Evolutionary conservation across 2,329 filamentous ascomycete species (phyloP).

Genomic region (Pezicula rhizophila): DNA sequence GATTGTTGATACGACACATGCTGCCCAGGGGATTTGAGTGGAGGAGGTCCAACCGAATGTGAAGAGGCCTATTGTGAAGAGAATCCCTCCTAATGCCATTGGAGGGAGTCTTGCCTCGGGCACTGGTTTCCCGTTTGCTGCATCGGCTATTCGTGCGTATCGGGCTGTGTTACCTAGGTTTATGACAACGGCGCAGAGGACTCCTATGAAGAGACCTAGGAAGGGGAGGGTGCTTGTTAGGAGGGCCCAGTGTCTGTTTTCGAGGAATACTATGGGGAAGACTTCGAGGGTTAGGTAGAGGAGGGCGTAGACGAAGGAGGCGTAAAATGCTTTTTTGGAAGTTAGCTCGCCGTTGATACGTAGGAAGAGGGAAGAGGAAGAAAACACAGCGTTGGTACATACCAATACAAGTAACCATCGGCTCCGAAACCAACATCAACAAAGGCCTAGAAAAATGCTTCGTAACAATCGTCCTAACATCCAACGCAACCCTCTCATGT

Average conservation of each 20-base stretch:
- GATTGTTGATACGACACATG: conserved; percentile 13
- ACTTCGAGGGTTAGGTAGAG: conserved; percentile 54
- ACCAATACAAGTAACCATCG: conserved; percentile 56
- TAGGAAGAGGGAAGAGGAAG: too few species aligned
- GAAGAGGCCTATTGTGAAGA: conserved; percentile 23
- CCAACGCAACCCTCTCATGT: conserved; percentile 18
- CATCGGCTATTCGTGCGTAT: conserved; percentile 19
- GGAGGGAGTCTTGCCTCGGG: conserved; percentile 41
- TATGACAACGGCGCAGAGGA: conserved; percentile 46
- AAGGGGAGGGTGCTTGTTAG: conserved; percentile 59
- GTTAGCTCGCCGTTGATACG: too few species aligned
- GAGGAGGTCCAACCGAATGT: conserved; percentile 25
- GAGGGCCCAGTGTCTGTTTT: conserved; percentile 52
- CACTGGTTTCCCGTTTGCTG: conserved; percentile 33
- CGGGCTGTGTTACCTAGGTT: conserved; percentile 28
- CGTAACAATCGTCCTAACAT: conserved; percentile 20
- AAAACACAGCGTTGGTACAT: neutral
- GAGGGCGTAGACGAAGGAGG: conserved; percentile 64
- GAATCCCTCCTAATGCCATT: conserved; percentile 30
- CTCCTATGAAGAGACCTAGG: conserved; percentile 33
- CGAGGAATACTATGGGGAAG: conserved; percentile 60
- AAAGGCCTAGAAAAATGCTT: conserved; percentile 27
- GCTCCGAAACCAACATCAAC: conserved; percentile 48
- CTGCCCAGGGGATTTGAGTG: conserved; percentile 17
- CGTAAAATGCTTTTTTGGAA: conserved; percentile 48